Conservation (phyloP, 768 basidiomycete genomes). For the Aureoboletus auriporus region DNA sequence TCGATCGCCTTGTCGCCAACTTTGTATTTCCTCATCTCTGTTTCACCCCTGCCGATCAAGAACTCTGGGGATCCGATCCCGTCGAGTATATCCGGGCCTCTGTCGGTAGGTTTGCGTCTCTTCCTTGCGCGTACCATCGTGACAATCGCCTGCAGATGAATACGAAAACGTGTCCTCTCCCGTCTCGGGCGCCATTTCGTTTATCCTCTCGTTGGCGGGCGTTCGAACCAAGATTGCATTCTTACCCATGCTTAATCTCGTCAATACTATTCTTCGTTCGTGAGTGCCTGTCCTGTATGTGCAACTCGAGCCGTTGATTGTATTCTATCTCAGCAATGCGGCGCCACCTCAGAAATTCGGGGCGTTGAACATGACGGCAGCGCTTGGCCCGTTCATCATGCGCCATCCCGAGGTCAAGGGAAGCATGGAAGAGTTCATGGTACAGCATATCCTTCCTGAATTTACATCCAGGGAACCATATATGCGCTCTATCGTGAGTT, state of each 20-base stretch:
- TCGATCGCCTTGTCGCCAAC: constrained; percentile 67
- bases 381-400: constrained; percentile 76
- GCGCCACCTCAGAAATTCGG: constrained; percentile 71
- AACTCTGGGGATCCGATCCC: constrained; percentile 78
- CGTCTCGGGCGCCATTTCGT: constrained; percentile 73
- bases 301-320: background rate
- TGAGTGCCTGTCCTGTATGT: constrained; percentile 31
- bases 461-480: constrained; percentile 65
- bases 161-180: constrained; percentile 77
- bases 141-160: constrained; percentile 54
- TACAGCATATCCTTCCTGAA: constrained; percentile 71
- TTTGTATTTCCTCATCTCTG: constrained; percentile 87
- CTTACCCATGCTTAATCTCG: constrained; percentile 72
- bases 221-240: constrained; percentile 82
- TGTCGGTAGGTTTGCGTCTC: constrained; percentile 48
- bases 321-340: constrained; percentile 35
- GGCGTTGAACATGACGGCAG: constrained; percentile 78
- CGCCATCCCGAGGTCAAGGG: constrained; percentile 75
- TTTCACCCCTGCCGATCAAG: constrained; percentile 63
- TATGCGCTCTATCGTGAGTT: constrained; percentile 73
- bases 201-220: constrained; percentile 73
- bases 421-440: constrained; percentile 74
- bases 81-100: constrained; percentile 76
- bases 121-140: background rate
- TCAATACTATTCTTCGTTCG: constrained; percentile 70